Percentiles rank a stretch among this genome's conserved stretches.
phyloP scores from a whole-genome alignment of 2,329 filamentous ascomycete species.

The Lasiodiplodia theobromae region DNA sequence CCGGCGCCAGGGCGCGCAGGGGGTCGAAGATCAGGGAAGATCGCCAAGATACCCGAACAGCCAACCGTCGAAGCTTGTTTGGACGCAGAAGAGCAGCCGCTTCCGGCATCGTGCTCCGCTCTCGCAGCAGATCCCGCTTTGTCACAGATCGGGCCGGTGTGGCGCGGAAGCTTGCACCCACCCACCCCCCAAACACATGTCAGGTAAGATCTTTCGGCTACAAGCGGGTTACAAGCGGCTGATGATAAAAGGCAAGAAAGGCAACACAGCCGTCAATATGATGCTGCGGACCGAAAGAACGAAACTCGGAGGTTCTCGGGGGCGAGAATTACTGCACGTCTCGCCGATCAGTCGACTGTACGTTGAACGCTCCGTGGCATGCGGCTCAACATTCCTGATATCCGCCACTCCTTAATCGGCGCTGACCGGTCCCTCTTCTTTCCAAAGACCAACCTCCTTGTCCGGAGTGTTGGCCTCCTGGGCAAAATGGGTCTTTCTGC shows the following conservation, averaged over 20 bases:
- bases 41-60: constrained; percentile 26
- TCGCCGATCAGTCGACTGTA: constrained; percentile 3
- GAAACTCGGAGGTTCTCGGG: constrained; percentile 24
- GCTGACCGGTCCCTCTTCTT: constrained; percentile 8
- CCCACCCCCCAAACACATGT: not conserved
- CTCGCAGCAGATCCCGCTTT: constrained; percentile 22
- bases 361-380: not conserved
- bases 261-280: constrained; percentile 9
- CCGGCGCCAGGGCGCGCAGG: constrained; percentile 7
- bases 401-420: constrained; percentile 7
- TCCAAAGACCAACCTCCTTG: constrained; percentile 8
- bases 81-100: constrained; percentile 2
- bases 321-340: constrained; percentile 2
- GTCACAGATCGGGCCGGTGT: constrained; percentile 11
- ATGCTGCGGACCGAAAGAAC: constrained; percentile 14
- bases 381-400: not conserved
- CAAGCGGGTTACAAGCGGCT: constrained; percentile 22
- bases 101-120: constrained; percentile 17
- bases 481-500: constrained; percentile 25
- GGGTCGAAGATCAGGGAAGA: constrained; percentile 25
- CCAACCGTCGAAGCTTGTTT: constrained; percentile 25
- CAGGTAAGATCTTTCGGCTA: constrained; percentile 11
- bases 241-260: constrained; percentile 1
- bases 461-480: constrained; percentile 3
- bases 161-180: constrained; percentile 2